Evolutionary conservation across 1,284 basidiomycete genomes (phyloP).

Genomic region (Xanthoconium separans): DNA sequence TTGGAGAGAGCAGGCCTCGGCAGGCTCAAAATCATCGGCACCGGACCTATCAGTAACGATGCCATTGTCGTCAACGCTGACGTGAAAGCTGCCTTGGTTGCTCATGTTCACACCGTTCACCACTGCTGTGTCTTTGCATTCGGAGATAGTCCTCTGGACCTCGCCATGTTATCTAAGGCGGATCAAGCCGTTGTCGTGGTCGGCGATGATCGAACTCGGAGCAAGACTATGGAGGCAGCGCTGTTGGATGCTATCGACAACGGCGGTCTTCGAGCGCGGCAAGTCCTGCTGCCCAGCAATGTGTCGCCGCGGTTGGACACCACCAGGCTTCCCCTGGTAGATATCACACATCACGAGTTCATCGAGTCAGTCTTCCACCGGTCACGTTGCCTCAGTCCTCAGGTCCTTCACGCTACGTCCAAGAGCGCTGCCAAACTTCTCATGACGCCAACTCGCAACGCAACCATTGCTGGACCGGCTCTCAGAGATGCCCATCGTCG

Average conservation of each 20-base stretch:
- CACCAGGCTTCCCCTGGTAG: constrained; percentile 12
- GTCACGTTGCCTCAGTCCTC: constrained; percentile 5
- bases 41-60: constrained; percentile 6
- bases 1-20: constrained; percentile 10
- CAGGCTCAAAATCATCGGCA: constrained; percentile 6
- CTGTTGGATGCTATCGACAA: constrained; percentile 11
- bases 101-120: constrained; percentile 8
- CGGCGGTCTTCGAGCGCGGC: constrained; percentile 8
- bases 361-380: constrained; percentile 8
- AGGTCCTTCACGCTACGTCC: constrained; percentile 11
- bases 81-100: constrained; percentile 11
- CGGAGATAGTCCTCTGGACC: constrained; percentile 11
- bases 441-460: constrained; percentile 10
- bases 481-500: constrained; percentile 12
- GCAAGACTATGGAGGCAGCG: constrained; percentile 6
- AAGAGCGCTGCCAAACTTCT: constrained; percentile 10
- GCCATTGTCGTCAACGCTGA: constrained; percentile 8
- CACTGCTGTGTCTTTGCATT: constrained; percentile 6
- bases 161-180: constrained; percentile 11
- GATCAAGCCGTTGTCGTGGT: constrained; percentile 11
- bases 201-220: constrained; percentile 6
- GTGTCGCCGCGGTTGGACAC: constrained; percentile 10
- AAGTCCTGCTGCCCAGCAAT: constrained; percentile 11
- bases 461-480: constrained; percentile 12
- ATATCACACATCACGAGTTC: constrained; percentile 10